Base-by-base conservation (phyloP, 192 early-diverging fungal species). In the Mortierella antarctica region DNA sequence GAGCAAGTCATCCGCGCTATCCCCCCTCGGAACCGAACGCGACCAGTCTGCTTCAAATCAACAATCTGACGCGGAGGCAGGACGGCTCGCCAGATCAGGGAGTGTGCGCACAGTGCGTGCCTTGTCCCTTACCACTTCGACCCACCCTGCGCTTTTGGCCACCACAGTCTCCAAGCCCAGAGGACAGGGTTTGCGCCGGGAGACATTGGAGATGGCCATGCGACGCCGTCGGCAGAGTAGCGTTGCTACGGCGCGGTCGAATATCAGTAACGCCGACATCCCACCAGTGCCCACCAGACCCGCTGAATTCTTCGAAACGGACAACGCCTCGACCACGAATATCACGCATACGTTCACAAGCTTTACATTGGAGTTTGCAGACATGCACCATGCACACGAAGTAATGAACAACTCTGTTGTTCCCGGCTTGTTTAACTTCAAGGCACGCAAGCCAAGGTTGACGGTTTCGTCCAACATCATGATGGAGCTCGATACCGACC, bases 191-290 rank as follows among this genome's bases (percentile, higher is more conserved):
- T 39, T 72, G 14, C 69, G 77, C 8, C 77, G 77, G 1, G 77
- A 80, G 55, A 80, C 77, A 7, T 44, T 80, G 2, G 77, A 80
- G 51, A 80, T 80, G 77, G 77, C 77, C 0, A 80, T 80, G 70
- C 69, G 69, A 23, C 65, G 70, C 44, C 70, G 70, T n/a, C 64
- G 77, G 6, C 58, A 65, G 54, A 66, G 64, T 18, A 80, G 77
- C 59, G 65, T 45, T 7, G 77, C 70, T 31, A 31, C 31, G 31
- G 31, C 31, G 4, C 64, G 77, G 0, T 80, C 77, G 18, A 67
- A 57, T 14, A 63, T 68, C 60, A 50, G 52, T 9, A 46, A 46
- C 21, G 55, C 21, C 4, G 66, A 69, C 6, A 23, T 64, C 12
- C 46, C 47, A 17, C 47, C 56, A 14, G 42, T 57, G 7, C 46